Evolutionary conservation across 768 basidiomycete genomes (phyloP).

Genomic region (Auricularia sp.): DNA sequence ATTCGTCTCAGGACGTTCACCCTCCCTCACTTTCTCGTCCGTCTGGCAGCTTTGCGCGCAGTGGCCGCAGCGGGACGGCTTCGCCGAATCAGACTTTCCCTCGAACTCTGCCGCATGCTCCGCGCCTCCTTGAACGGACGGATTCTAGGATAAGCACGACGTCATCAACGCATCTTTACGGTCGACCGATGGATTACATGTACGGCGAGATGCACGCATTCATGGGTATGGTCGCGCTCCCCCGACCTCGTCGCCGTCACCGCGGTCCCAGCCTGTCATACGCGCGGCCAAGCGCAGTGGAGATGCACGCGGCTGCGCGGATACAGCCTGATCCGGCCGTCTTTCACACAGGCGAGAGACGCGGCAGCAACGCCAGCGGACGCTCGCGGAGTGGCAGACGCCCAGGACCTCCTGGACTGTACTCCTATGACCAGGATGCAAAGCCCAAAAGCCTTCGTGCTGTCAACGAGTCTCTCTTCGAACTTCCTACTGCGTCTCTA

Average conservation of each 20-base stretch:
- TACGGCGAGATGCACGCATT: slow-evolving; percentile 1
- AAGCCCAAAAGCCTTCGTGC: background rate
- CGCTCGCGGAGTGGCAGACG: background rate
- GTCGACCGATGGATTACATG: background rate
- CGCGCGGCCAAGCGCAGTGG: background rate
- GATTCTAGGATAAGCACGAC: background rate
- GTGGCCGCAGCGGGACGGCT: background rate
- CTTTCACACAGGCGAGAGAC: background rate
- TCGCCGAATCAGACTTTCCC: background rate
- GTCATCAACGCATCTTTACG: background rate
- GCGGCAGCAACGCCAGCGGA: background rate
- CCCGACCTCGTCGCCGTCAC: background rate
- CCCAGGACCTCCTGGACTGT: background rate
- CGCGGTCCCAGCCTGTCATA: background rate
- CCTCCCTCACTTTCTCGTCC: background rate
- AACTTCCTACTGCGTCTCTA: background rate
- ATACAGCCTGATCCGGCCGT: background rate
- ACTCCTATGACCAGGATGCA: background rate
- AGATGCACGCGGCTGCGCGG: background rate
- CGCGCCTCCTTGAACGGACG: background rate
- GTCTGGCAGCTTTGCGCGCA: background rate
- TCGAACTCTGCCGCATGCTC: background rate
- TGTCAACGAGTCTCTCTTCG: background rate
- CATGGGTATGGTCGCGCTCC: background rate
- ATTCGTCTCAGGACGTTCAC: no score